phyloP scores from a whole-genome alignment of 1,284 basidiomycete genomes.

The Puccinia novopanici region DNA sequence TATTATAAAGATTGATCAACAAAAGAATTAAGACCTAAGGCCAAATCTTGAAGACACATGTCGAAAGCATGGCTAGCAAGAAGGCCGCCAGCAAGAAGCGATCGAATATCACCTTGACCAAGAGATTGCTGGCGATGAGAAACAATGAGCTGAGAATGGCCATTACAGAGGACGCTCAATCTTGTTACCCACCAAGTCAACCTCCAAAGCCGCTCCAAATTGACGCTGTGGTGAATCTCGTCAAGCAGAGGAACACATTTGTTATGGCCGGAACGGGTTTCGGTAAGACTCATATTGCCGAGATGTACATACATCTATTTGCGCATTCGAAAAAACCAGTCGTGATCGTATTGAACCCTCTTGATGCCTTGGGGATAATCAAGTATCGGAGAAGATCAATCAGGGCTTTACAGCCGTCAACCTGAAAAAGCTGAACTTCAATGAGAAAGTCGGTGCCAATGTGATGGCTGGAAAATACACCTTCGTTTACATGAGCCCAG shows the following conservation, averaged over 20 bases:
- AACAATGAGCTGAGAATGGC: too few species aligned
- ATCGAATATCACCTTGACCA: too few species aligned
- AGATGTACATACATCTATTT: background rate
- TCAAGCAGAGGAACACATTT: background rate
- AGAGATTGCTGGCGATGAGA: too few species aligned
- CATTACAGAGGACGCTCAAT: background rate
- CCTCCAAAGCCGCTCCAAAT: background rate
- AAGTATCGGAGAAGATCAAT: background rate
- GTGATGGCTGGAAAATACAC: background rate
- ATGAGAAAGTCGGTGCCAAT: background rate
- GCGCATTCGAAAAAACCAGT: background rate
- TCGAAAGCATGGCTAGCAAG: too few species aligned
- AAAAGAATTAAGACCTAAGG: too few species aligned
- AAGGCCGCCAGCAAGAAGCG: too few species aligned
- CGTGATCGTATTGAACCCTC: background rate
- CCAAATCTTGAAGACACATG: too few species aligned
- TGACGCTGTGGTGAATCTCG: background rate
- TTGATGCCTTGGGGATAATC: background rate
- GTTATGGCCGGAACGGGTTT: slow-evolving; percentile 1
- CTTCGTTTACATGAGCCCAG: background rate
- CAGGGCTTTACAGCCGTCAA: background rate
- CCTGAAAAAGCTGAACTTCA: background rate
- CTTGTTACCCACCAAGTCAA: background rate
- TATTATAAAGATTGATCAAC: too few species aligned
- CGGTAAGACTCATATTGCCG: background rate